These are phyloP conservation scores for Remersonia thermophila DNA, from an alignment of 2,329 filamentous ascomycete genomes.

Conservation along the genomic window DNA sequence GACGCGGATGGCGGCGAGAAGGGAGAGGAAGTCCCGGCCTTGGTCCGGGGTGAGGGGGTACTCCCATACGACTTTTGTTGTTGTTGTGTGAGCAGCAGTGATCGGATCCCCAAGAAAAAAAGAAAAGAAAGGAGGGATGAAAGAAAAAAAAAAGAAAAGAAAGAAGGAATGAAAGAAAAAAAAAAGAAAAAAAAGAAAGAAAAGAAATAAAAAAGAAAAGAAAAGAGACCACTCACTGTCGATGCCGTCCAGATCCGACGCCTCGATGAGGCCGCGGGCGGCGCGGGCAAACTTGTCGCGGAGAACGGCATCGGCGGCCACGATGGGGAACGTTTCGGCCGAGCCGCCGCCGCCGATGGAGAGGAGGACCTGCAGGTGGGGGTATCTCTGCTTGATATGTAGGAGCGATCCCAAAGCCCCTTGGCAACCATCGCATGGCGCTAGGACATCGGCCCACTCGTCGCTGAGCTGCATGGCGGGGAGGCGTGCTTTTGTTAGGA, in stretches of 20 bases:
- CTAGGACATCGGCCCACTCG: slow-evolving; percentile 63
- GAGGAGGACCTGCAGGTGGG: slow-evolving; percentile 60
- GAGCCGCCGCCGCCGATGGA: slow-evolving; percentile 61
- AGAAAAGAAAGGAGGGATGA: background rate
- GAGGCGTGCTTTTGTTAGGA: slow-evolving; percentile 3
- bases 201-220: no score
- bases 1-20: slow-evolving; percentile 54
- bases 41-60: slow-evolving; percentile 55
- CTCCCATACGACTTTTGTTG: slow-evolving; percentile 61
- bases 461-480: slow-evolving; percentile 74
- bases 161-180: no score
- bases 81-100: slow-evolving; percentile 2
- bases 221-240: slow-evolving; percentile 62
- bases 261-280: slow-evolving; percentile 53
- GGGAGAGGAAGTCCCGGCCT: slow-evolving; percentile 56
- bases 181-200: background rate
- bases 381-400: slow-evolving; percentile 58
- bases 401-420: slow-evolving; percentile 64
- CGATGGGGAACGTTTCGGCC: slow-evolving; percentile 52
- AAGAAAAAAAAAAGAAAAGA: no score
- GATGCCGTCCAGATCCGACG: slow-evolving; percentile 61
- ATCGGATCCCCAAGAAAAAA: slow-evolving; percentile 1
- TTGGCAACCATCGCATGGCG: slow-evolving; percentile 57
- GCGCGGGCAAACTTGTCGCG: slow-evolving; percentile 61
- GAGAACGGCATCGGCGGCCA: slow-evolving; percentile 47